A percentile compares a stretch with the other conserved stretches of the same genome.
These are phyloP conservation scores for Ceratorhiza oryzae-sativae DNA, from an alignment of 1,284 basidiomycete genomes.

Conservation along the genomic window DNA sequence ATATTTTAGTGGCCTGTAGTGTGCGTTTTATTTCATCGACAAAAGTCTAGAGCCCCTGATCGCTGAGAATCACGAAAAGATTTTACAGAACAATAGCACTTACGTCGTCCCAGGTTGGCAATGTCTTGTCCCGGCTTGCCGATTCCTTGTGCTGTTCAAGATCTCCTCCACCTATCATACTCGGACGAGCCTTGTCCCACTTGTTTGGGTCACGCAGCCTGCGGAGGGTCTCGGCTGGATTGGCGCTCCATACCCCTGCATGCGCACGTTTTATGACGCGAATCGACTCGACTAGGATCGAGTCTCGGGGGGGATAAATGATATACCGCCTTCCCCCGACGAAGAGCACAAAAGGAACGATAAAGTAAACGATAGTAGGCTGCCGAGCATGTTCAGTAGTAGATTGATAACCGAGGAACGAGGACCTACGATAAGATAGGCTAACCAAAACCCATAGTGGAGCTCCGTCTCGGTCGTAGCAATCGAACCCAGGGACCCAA, in stretches of 20 bases:
- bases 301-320: slow-evolving; percentile 53
- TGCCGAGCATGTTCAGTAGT: neutral
- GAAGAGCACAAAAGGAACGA: slow-evolving; percentile 52
- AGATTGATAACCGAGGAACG: neutral
- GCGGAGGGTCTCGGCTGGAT: slow-evolving; percentile 47
- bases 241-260: slow-evolving; percentile 48
- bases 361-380: slow-evolving; percentile 47
- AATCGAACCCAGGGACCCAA: slow-evolving; percentile 50
- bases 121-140: neutral
- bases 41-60: slow-evolving; percentile 41
- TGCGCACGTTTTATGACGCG: slow-evolving; percentile 47
- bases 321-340: slow-evolving; percentile 53
- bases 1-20: slow-evolving; percentile 56
- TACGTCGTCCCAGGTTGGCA: slow-evolving; percentile 19
- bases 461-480: slow-evolving; percentile 51
- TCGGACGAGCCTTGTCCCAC: slow-evolving; percentile 50
- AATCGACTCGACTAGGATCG: slow-evolving; percentile 47
- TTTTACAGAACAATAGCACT: neutral
- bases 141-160: slow-evolving; percentile 1
- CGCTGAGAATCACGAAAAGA: neutral
- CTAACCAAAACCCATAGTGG: slow-evolving; percentile 52
- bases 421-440: slow-evolving; percentile 48
- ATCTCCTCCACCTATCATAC: neutral
- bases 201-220: slow-evolving; percentile 49
- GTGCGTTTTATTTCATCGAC: slow-evolving; percentile 55